Base-by-base conservation (phyloP, 202 grass and related monocot genomes). In the Alloteropsis angusta region DNA sequence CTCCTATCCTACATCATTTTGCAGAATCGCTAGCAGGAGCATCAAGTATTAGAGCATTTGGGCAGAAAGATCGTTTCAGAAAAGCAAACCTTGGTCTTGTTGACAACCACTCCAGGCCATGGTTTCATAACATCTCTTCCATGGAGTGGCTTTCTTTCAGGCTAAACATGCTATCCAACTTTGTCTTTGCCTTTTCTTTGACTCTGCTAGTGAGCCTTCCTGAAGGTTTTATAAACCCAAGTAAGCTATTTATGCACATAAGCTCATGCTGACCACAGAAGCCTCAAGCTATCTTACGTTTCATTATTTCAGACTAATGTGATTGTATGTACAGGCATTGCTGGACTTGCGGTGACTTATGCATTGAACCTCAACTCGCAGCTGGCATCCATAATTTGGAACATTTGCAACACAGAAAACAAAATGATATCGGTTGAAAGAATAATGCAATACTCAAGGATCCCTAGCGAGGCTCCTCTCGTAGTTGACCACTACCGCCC, bases 391-490 rank as follows among this genome's bases (percentile, higher is more conserved):
- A 84, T 95, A 54, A 98, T 85, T 79, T 98, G 96, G 96, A 98
- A 98, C 80, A 89, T 91, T 69, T 98, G 96, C 88, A 90, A 93
- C 60, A 70, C 89, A 72, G 92, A 98, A 77, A 93, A 98, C 82
- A 98, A 93, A 93, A 98, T 98, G 88, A 95, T 98, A 75, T 98
- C 96, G 15, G 89, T 98, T 52, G 96, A 98, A 85, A 94, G 96
- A 87, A 95, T 98, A 89, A 62, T 95, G 85, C 96, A 99, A 60
- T 99, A 99, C 88, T 87, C 86, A 34, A 88, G 88, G 60, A 92
- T 98, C 60, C 85, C 80, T 43, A 91, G 86, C 23, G 96, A 98
- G 80, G 85, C 96, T 87, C 92, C 92, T 89, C 83, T 98, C 71
- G 5, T 91, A 75, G 85, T 98, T 49, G 92, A 93, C 53, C 45